A percentile compares a stretch with the other conserved stretches of the same genome.
Conservation (phyloP, 257 asterid genomes). For the Solanum medicagineum region DNA sequence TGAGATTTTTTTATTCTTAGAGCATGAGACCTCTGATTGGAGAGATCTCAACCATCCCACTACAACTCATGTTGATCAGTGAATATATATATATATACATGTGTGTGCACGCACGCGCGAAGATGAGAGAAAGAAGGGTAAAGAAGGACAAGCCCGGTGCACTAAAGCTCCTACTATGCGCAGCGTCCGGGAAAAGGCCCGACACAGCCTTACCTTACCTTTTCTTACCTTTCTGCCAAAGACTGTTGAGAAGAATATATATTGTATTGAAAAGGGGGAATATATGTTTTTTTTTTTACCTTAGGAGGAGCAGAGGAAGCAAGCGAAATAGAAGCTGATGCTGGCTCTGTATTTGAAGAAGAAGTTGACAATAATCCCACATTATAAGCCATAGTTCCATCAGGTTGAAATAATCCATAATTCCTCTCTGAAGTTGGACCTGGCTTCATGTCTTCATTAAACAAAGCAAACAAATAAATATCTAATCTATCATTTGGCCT, state of each 20-base stretch:
- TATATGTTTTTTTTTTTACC: constrained; percentile 17
- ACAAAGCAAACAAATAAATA: constrained; percentile 65
- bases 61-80: background rate
- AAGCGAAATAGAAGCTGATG: constrained; percentile 2
- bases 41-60: background rate
- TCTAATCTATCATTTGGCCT: constrained; percentile 53
- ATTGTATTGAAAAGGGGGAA: background rate
- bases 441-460: constrained; percentile 74
- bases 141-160: too few species aligned
- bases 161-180: too few species aligned
- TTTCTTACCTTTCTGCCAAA: too few species aligned
- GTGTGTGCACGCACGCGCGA: background rate
- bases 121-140: background rate
- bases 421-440: constrained; percentile 74
- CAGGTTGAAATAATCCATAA: constrained; percentile 58
- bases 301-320: constrained; percentile 18
- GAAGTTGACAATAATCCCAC: constrained; percentile 26
- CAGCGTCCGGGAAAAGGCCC: too few species aligned
- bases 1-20: background rate
- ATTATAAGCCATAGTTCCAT: constrained; percentile 60
- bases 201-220: too few species aligned
- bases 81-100: background rate
- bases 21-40: background rate
- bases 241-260: background rate
- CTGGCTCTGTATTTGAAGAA: background rate